These are phyloP conservation scores for Trifolium subterraneum DNA, from an alignment of 306 rosid genomes.

Conservation along the genomic window DNA sequence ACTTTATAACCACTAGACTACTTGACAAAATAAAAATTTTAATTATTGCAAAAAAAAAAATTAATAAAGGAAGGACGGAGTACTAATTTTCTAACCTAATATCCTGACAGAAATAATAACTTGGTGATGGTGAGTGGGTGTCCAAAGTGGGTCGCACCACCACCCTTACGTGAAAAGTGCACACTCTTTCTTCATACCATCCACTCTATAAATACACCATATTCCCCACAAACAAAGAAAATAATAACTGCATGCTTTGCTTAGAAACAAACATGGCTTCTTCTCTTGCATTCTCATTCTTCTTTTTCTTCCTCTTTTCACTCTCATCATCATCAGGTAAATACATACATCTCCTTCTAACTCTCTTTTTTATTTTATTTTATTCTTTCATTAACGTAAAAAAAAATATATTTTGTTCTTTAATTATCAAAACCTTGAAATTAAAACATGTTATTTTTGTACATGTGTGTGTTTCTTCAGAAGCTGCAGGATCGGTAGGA, in stretches of 20 bases:
- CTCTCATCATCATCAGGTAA: slow-evolving; percentile 54
- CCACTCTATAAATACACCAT: slow-evolving; percentile 45
- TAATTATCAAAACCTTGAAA: no score
- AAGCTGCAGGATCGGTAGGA: slow-evolving; percentile 57
- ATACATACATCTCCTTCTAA: background rate
- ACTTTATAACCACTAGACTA: no score
- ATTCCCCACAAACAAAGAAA: no score
- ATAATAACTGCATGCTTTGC: slow-evolving; percentile 32
- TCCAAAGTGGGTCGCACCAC: slow-evolving; percentile 36
- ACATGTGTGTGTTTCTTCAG: slow-evolving; percentile 29
- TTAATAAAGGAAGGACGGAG: background rate
- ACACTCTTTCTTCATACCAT: slow-evolving; percentile 14
- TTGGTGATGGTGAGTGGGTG: slow-evolving; percentile 39
- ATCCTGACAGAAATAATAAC: slow-evolving; percentile 27
- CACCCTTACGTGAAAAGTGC: slow-evolving; percentile 21
- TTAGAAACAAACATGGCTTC: slow-evolving; percentile 60
- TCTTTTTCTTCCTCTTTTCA: slow-evolving; percentile 38
- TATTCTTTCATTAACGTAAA: background rate
- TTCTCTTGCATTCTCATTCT: slow-evolving; percentile 16
- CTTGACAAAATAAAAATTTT: no score
- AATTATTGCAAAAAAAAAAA: no score
- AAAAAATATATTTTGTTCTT: no score
- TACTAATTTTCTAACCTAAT: slow-evolving; percentile 35
- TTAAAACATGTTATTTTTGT: no score
- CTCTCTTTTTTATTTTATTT: background rate